A percentile compares a stretch with the other conserved stretches of the same genome.
Evolutionary conservation across 352 stramenopile species (phyloP).

Genomic region (Phytopythium aichiense): DNA sequence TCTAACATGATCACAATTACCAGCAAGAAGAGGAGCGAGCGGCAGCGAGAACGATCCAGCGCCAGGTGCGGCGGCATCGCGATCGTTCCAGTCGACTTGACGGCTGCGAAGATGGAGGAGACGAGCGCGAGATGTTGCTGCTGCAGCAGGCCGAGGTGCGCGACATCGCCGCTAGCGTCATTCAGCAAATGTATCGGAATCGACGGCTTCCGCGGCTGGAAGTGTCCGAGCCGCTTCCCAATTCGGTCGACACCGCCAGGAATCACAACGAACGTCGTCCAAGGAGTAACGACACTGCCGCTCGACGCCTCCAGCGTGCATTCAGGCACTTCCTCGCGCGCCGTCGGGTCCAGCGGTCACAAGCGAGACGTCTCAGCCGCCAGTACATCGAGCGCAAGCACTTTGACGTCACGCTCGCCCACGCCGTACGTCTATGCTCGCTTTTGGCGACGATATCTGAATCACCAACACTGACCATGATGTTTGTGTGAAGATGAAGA

Average conservation of each 20-base stretch:
- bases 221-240: neutral
- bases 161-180: conserved; percentile 33
- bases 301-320: conserved; percentile 32
- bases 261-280: neutral
- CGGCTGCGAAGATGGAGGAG: conserved; percentile 7
- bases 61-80: conserved; percentile 18
- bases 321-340: conserved; percentile 26
- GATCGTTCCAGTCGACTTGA: neutral
- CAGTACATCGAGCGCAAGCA: conserved; percentile 64
- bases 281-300: conserved; percentile 15
- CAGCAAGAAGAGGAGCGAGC: conserved; percentile 14
- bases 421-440: conserved; percentile 29
- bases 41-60: conserved; percentile 20
- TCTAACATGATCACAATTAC: neutral
- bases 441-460: too few relatives aligned
- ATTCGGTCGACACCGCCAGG: neutral
- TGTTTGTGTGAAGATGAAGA: conserved; percentile 18
- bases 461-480: neutral
- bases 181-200: conserved; percentile 33
- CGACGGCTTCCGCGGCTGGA: neutral
- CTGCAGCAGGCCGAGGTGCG: conserved; percentile 35
- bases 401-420: conserved; percentile 31
- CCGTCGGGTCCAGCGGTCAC: conserved; percentile 12
- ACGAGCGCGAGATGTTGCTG: conserved; percentile 12
- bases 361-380: conserved; percentile 42